These are phyloP conservation scores for Pythium vanterpoolii DNA, from an alignment of 352 stramenopile genomes.

Conservation along the genomic window DNA sequence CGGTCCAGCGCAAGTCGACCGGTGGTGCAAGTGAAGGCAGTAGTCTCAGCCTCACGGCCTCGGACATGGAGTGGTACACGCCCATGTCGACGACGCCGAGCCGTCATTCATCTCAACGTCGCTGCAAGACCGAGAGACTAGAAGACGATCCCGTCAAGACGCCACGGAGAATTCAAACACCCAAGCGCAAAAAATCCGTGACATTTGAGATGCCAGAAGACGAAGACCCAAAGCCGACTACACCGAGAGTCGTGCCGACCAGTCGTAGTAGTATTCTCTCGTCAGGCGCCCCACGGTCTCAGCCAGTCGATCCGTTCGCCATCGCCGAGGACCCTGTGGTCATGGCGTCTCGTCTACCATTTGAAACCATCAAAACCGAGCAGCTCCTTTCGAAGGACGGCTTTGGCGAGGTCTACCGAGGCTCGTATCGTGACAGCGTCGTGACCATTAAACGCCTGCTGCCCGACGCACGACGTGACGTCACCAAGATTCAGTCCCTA, in stretches of 20 bases:
- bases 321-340: slow-evolving; percentile 8
- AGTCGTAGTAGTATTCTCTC: not conserved
- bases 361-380: slow-evolving; percentile 12
- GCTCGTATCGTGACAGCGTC: slow-evolving; percentile 26
- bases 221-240: not conserved
- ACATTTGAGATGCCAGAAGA: not conserved
- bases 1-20: not conserved
- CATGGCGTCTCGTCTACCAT: slow-evolving; percentile 6
- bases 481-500: slow-evolving; percentile 13
- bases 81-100: not conserved
- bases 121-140: not conserved
- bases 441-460: slow-evolving; percentile 59
- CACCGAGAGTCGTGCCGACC: not conserved
- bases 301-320: not conserved
- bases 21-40: too few relatives aligned
- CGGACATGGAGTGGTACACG: not conserved
- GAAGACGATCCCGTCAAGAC: not conserved
- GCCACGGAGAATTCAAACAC: not conserved
- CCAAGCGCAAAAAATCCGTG: not conserved
- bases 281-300: not conserved
- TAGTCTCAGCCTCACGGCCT: not conserved
- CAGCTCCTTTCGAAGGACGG: slow-evolving; percentile 23
- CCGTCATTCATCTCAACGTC: not conserved
- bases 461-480: slow-evolving; percentile 13
- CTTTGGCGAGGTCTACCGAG: slow-evolving; percentile 59